Base-by-base conservation (phyloP, 2,329 filamentous ascomycete species). In the Cyphellophora europaea region DNA sequence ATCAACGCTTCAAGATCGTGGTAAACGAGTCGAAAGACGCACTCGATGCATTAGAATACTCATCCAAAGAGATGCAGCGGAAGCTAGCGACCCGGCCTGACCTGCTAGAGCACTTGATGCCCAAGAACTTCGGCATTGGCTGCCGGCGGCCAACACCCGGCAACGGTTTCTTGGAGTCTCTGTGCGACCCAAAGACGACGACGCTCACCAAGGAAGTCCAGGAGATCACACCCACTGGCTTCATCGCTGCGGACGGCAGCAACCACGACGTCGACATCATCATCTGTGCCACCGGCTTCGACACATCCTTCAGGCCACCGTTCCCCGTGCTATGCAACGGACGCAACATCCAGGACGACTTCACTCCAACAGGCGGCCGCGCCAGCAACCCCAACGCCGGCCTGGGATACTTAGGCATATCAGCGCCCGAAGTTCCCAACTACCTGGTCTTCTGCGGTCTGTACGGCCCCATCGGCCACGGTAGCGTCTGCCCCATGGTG, bases 1-100 rank as follows among this genome's bases (percentile, higher is more conserved):
- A 71, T 40, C 61, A 63, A 30, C 58, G 66, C 5, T 74, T 72
- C 56, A 66, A 66, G 30, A 16, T 30, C 18, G 29, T 44, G 38
- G 36, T 40, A 35, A 30, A 32, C 35, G 40, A 37, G 37, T 43
- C 35, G 38, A 51, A 53, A 33, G 51, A 56, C 16, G 65, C 66
- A 3, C 40, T 34, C 33, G 42, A 37, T 16, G 44, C 8, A n/a
- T 50, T n/a, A 39, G 41, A 35, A 11, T 16, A 48, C 11, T 38
- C 40, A 5, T 17, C 44, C 11, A 38, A 44, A 19, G 42, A 43
- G 13, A 47, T 47, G 44, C 15, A 25, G 8, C 40, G 40, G 29
- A 39, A 46, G 29, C 38, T 43, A 6, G 52, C 59, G 23, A 41
- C 58, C 30, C 52, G 66, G 33, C 45, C 53, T 2, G 51, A 52